Percentiles rank a stretch among this genome's conserved stretches.
These are phyloP conservation scores for Marasmius tenuissimus DNA, from an alignment of 1,284 basidiomycete genomes.

Conservation along the genomic window DNA sequence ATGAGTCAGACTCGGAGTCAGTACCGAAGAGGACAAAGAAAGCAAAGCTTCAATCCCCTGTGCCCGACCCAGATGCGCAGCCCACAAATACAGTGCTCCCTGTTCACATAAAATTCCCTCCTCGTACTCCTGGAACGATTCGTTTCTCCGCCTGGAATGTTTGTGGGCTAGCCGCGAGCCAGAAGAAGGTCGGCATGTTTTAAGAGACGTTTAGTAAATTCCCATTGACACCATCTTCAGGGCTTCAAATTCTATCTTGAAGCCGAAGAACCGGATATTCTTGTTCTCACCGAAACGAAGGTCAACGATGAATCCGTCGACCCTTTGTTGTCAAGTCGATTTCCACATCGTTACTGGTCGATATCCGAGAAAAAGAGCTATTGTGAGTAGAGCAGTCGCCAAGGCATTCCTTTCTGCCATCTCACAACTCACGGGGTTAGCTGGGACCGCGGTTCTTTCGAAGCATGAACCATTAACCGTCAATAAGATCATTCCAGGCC, in stretches of 20 bases:
- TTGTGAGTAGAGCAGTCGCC: slow-evolving; percentile 39
- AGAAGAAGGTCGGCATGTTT: slow-evolving; percentile 59
- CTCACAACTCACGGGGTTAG: slow-evolving; percentile 38
- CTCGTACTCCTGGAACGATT: slow-evolving; percentile 43
- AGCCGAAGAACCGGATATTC: slow-evolving; percentile 80
- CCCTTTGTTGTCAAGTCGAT: slow-evolving; percentile 53
- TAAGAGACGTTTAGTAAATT: background rate
- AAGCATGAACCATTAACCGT: slow-evolving; percentile 76
- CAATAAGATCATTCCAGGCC: slow-evolving; percentile 66
- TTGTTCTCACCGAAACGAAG: slow-evolving; percentile 84
- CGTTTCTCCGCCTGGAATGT: slow-evolving; percentile 79
- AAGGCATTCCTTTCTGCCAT: background rate
- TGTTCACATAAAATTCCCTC: slow-evolving; percentile 59
- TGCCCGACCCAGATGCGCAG: slow-evolving; percentile 33
- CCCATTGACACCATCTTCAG: slow-evolving; percentile 32
- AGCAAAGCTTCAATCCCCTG: slow-evolving; percentile 15
- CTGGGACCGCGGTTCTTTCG: slow-evolving; percentile 80
- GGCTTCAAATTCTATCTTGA: slow-evolving; percentile 80
- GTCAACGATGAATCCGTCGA: slow-evolving; percentile 67
- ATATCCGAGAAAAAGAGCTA: slow-evolving; percentile 77
- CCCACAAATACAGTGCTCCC: slow-evolving; percentile 76
- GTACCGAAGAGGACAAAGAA: slow-evolving; percentile 26
- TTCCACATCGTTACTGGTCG: slow-evolving; percentile 75
- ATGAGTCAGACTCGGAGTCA: slow-evolving; percentile 15
- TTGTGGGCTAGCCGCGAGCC: slow-evolving; percentile 64